phyloP scores from a whole-genome alignment of 345 rosid species.

The Citrus hindsii region DNA sequence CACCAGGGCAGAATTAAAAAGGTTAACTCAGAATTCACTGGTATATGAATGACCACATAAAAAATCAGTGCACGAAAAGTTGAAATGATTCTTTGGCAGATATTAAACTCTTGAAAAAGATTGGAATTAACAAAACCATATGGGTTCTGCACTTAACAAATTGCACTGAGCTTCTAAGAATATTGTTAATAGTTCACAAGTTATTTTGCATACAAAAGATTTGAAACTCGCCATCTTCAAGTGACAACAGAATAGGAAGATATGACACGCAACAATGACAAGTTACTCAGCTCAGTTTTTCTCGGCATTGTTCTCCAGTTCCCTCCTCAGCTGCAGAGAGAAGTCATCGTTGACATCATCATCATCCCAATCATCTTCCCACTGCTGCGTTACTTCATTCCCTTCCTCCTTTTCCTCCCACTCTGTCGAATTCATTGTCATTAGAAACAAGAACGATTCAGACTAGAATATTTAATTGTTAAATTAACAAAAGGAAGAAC shows the following conservation, averaged over 20 bases:
- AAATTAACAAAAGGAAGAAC: not conserved
- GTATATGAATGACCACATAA: not conserved
- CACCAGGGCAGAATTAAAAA: not conserved
- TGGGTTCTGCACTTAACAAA: not conserved
- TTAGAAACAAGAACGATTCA: not conserved
- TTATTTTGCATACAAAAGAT: conserved; percentile 1
- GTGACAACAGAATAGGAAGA: not conserved
- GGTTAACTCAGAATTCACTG: not conserved
- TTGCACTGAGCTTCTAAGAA: not conserved
- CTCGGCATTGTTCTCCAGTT: conserved; percentile 52
- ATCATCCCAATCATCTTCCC: conserved; percentile 99
- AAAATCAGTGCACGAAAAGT: not conserved
- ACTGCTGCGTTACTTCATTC: conserved; percentile 75
- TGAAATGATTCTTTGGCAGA: not conserved
- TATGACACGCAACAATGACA: not conserved
- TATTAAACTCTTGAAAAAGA: not conserved
- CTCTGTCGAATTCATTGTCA: conserved; percentile 32
- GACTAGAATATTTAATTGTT: not conserved
- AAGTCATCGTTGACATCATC: conserved; percentile 90
- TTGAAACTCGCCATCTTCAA: not conserved
- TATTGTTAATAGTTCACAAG: not conserved
- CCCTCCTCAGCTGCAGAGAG: conserved; percentile 82
- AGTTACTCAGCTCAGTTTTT: conserved; percentile 36
- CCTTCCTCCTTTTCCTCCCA: conserved; percentile 79
- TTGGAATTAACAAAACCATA: not conserved